Evolutionary conservation across 2,329 filamentous ascomycete species (phyloP).

Genomic region (Fusarium coffeatum): DNA sequence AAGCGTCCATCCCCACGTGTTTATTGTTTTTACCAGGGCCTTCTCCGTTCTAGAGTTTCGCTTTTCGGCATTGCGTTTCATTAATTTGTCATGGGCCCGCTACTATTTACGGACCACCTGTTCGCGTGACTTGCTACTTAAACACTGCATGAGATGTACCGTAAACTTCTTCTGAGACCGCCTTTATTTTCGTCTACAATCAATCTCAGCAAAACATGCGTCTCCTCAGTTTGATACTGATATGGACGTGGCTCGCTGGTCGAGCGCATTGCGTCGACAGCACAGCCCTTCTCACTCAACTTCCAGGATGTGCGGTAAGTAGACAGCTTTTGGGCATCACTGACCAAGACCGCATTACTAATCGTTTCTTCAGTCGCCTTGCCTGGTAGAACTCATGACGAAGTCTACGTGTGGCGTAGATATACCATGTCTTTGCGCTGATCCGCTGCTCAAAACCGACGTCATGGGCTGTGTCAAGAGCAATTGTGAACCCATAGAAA

Average conservation of each 20-base stretch:
- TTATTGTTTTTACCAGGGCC: neutral
- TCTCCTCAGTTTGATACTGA: neutral
- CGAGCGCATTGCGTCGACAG: neutral
- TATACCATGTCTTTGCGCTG: neutral
- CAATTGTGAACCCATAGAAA: neutral
- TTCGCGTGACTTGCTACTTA: neutral
- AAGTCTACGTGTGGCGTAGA: neutral
- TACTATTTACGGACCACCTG: neutral
- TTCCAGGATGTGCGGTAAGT: neutral
- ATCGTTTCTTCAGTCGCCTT: neutral
- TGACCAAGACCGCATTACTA: neutral
- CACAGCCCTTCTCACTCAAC: neutral
- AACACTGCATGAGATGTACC: neutral
- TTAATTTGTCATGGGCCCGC: neutral
- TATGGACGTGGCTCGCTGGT: neutral
- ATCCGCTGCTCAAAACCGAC: neutral
- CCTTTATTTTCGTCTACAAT: neutral
- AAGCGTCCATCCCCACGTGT: neutral
- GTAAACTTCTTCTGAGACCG: neutral
- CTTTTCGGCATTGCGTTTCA: neutral
- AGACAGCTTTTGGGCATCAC: too few species aligned
- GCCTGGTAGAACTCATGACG: neutral
- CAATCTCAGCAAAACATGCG: neutral
- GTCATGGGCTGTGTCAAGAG: neutral
- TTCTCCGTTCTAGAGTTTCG: neutral